These are phyloP conservation scores for Castanospermum australe DNA, from an alignment of 306 rosid genomes.

Conservation along the genomic window DNA sequence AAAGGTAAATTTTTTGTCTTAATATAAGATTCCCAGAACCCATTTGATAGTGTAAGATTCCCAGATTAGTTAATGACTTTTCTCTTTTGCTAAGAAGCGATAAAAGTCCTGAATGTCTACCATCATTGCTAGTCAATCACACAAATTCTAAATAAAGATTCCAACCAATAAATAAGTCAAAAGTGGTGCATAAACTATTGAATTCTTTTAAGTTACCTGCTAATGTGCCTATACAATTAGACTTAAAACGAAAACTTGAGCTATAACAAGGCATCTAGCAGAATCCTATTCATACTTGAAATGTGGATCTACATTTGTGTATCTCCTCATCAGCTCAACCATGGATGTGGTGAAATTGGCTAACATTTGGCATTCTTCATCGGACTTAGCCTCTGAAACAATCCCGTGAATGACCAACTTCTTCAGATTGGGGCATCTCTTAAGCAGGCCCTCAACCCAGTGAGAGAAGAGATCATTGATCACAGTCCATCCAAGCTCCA, in stretches of 20 bases:
- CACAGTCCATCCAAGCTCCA: slow-evolving; percentile 53
- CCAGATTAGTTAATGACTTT: neutral
- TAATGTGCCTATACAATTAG: slow-evolving; percentile 29
- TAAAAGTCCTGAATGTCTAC: neutral
- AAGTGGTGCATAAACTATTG: slow-evolving; percentile 18
- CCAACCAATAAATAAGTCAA: neutral
- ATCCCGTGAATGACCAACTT: slow-evolving; percentile 43
- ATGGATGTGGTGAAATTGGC: slow-evolving; percentile 46
- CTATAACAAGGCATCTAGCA: slow-evolving; percentile 24
- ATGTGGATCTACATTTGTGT: slow-evolving; percentile 40
- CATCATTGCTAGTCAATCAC: slow-evolving; percentile 15
- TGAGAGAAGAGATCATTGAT: slow-evolving; percentile 45
- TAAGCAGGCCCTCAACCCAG: slow-evolving; percentile 52
- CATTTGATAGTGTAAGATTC: neutral
- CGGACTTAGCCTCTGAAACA: slow-evolving; percentile 45
- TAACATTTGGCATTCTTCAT: slow-evolving; percentile 43
- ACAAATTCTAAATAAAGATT: slow-evolving; percentile 19
- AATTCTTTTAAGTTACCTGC: slow-evolving; percentile 21
- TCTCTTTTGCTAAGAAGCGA: neutral
- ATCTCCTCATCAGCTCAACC: slow-evolving; percentile 55
- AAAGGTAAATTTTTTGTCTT: neutral
- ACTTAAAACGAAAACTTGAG: slow-evolving; percentile 27
- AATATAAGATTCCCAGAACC: neutral
- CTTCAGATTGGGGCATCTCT: slow-evolving; percentile 45
- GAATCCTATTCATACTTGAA: slow-evolving; percentile 44